These are phyloP conservation scores for Metarhizium guizhouense DNA, from an alignment of 2,329 filamentous ascomycete genomes.

Conservation along the genomic window DNA sequence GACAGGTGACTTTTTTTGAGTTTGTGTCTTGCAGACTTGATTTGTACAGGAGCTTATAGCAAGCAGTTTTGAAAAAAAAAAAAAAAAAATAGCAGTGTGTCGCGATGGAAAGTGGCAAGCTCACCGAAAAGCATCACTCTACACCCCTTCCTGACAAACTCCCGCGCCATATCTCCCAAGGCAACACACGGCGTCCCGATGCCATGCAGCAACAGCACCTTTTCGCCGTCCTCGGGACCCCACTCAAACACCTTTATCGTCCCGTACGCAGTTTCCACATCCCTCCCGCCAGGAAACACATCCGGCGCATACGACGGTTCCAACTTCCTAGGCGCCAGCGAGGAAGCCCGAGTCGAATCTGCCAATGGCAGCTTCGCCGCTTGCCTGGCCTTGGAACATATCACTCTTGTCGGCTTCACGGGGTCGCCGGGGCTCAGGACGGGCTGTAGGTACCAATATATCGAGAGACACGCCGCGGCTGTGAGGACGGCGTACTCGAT, in stretches of 20 bases:
- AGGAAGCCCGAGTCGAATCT: not conserved
- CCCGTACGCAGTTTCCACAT: constrained; percentile 63
- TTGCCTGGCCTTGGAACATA: constrained; percentile 3
- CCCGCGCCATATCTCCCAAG: constrained; percentile 55
- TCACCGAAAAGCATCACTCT: constrained; percentile 71
- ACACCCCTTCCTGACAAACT: constrained; percentile 56
- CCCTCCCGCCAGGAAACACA: constrained; percentile 57
- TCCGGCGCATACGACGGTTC: constrained; percentile 57
- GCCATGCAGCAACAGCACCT: constrained; percentile 69
- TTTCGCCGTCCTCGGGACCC: constrained; percentile 62
- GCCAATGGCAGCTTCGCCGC: not conserved
- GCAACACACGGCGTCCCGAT: constrained; percentile 71
- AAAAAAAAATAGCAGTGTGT: not conserved
- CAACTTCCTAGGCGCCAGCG: not conserved
- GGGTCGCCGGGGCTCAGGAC: constrained; percentile 8
- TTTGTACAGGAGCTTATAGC: too few species aligned
- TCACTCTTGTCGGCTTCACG: constrained; percentile 4
- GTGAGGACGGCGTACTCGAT: constrained; percentile 8
- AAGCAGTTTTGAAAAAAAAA: too few species aligned
- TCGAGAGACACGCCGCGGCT: constrained; percentile 22
- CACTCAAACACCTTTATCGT: constrained; percentile 70
- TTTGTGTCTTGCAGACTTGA: too few species aligned
- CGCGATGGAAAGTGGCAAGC: constrained; percentile 16
- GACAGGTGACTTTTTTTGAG: too few species aligned
- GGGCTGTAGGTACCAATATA: constrained; percentile 24